Base-by-base conservation (phyloP, 2,329 filamentous ascomycete species). In the Stagonosporopsis chrysanthemi region DNA sequence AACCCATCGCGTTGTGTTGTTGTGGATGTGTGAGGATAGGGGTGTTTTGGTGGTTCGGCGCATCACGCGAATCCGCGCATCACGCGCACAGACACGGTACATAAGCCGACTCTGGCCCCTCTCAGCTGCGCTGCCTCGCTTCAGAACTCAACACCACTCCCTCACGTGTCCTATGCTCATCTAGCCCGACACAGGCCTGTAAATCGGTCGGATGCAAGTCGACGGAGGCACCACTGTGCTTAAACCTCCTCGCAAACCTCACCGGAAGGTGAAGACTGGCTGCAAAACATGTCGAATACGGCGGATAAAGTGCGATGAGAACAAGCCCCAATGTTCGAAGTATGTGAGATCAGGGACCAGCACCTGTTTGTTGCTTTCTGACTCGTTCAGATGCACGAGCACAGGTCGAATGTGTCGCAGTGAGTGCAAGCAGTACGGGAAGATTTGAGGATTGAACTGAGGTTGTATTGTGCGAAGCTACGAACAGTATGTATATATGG, bases 341-440 rank as follows among this genome's bases (percentile, higher is more conserved):
- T 68, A 65, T 47, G 43, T 41, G 2, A 17, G 7, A 7, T 39
- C 35, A 38, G 1, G 23, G 4, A 6, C 8, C 26, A 2, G 11
- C 4, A 17, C 5, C 3, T 1, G 17, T 11, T 12, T 1, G 17
- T 11, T 12, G 11, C n/a, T 17, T 12, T 41, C 50, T 66, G 14
- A 64, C 57, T 14, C 19, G 11, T 6, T 3, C 31, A 68, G 62
- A 58, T 71, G 68, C 36, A 64, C 57, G 11, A 66, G 57, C 40
- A 66, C 62, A 23, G 66, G 67, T n/a, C 67, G 67, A n/a, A 63
- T 47, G 46, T 71, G 67, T 48, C n/a, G n/a, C n/a, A n/a, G n/a
- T n/a, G n/a, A n/a, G n/a, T n/a, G n/a, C n/a, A n/a, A n/a, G n/a
- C n/a, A n/a, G n/a, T n/a, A n/a, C n/a, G n/a, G n/a, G n/a, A n/a